Evolutionary conservation across 306 rosid genomes (phyloP), one percentile per base, ranked within the genome.

Genomic region (Geum urbanum): DNA sequence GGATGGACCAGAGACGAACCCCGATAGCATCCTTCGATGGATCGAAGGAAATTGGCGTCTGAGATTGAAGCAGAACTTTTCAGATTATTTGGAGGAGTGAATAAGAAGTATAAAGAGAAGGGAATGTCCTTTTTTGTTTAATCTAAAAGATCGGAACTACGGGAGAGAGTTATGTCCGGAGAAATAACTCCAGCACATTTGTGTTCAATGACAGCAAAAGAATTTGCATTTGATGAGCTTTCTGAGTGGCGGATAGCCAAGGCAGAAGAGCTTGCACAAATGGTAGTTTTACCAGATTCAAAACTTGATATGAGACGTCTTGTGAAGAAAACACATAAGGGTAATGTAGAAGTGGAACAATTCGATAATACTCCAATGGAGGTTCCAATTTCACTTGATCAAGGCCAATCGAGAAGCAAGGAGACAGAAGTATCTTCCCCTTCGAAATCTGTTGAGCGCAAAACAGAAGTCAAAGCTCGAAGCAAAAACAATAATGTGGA

Each of bases 181-280:
- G 87, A 86, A 74, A 91, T 94, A 57, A 73, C 76, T 19, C 97
- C 99, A 5, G 89, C 84, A 37, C 84, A 85, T 13, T 81, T 94
- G 40, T 94, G 99, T 76, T 87, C 96, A 27, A 94, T 94, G 99
- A 87, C 89, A 55, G 97, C 99, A 0, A 97, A 94, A 81, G 99
- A 94, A 67, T 97, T 94, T 80, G 99, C 99, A 75, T 94, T 97
- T 6, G 84, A 94, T 82, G 97, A 94, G 86, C 99, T 94, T 75
- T 87, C 97, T 62, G 75, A 94, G 84, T 94, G 99, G 99, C 86
- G 99, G 79, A 86, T 87, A 86, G 99, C 99, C 14, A 94, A 94
- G 85, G 99, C 99, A n/a, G 99, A 94, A 78, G 97, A 94, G 79
- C 63, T 91, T 82, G 99, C 95, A 5, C 95, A 94, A 74, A 94